Base-by-base conservation (phyloP, 2,329 filamentous ascomycete species). In the Coniochaeta sp. region DNA sequence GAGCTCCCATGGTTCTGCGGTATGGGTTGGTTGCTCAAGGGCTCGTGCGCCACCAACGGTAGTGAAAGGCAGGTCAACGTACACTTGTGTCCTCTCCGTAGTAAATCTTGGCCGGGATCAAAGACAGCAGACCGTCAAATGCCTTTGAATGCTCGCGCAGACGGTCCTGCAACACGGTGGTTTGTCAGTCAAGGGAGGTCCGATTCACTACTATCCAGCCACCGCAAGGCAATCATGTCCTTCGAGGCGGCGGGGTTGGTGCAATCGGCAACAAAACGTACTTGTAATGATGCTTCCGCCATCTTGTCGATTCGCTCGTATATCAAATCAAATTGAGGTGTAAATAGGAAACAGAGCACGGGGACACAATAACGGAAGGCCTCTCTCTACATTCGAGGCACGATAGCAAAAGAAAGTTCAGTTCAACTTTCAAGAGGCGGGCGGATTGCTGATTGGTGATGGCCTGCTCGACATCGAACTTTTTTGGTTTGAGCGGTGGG, bases 81-180 rank as follows among this genome's bases (percentile, higher is more conserved):
- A 92, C 89, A 69, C 79, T 90, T 56, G 80, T 87, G 65, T 95
- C 90, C 67, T 91, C 84, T 52, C 86, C 89, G 62, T 95, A 96
- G 71, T 96, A 96, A 61, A 90, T 83, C 70, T 94, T 91, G 55
- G 90, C 89, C 35, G 91, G 90, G 53, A 95, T 95, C 57, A 96
- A 76, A 53, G 89, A 92, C 67, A 96, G 75, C 49, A 96, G 75
- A 45, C 89, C 89, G 70, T 95, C 87, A 63, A 96, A 95, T 58
- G 89, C 87, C 71, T 89, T 81, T 57, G 88, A 72, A 58, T 81
- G 75, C 57, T 73, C 73, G 66, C 76, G 77, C 60, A 82, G 69
- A 58, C 78, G 78, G 63, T 81, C 77, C 79, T 82, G 54, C 40
- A 31, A 24, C 42, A 22, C 20, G 40, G 28, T 40, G 28, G 26